These are phyloP conservation scores for Mytilinidion resinicola DNA, from an alignment of 495 filamentous ascomycete species.

Conservation along the genomic window DNA sequence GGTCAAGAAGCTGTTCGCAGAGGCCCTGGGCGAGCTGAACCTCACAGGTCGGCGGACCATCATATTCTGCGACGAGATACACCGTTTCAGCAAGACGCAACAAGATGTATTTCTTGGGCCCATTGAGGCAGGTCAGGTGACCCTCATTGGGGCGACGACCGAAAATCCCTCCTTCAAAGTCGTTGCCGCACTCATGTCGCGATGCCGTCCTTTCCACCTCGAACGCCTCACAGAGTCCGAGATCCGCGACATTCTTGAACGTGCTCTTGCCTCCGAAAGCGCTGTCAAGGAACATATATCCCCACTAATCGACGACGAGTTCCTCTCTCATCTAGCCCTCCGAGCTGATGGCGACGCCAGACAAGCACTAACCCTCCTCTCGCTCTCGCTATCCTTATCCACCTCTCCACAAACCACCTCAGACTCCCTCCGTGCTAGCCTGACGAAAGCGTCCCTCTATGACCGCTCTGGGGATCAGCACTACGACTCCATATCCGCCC, in stretches of 20 bases:
- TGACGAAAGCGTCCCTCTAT: conserved; percentile 90
- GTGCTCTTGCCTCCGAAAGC: conserved; percentile 51
- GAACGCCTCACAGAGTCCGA: conserved; percentile 64
- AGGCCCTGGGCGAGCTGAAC: conserved; percentile 73
- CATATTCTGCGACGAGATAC: conserved; percentile 96
- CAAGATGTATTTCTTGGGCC: conserved; percentile 94
- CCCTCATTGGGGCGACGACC: conserved; percentile 90
- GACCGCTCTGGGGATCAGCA: conserved; percentile 93
- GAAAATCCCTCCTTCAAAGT: conserved; percentile 97
- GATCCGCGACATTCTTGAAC: conserved; percentile 61
- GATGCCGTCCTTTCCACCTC: conserved; percentile 86
- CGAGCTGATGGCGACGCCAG: conserved; percentile 91
- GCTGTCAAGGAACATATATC: conserved; percentile 1
- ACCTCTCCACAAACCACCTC: conserved; percentile 48
- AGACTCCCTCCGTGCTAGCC: conserved; percentile 64
- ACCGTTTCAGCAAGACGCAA: conserved; percentile 86
- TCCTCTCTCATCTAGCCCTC: conserved; percentile 71
- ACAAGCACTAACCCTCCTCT: conserved; percentile 86
- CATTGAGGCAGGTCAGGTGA: conserved; percentile 85
- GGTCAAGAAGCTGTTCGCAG: conserved; percentile 86
- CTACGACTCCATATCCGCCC: conserved; percentile 92
- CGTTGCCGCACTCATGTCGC: conserved; percentile 76
- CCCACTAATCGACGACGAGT: conserved; percentile 64
- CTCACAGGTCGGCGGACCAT: conserved; percentile 88
- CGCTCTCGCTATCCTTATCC: conserved; percentile 67